Base-by-base conservation (phyloP, 371 early-diverging fungal genomes). In the Mucor plumbeus region DNA sequence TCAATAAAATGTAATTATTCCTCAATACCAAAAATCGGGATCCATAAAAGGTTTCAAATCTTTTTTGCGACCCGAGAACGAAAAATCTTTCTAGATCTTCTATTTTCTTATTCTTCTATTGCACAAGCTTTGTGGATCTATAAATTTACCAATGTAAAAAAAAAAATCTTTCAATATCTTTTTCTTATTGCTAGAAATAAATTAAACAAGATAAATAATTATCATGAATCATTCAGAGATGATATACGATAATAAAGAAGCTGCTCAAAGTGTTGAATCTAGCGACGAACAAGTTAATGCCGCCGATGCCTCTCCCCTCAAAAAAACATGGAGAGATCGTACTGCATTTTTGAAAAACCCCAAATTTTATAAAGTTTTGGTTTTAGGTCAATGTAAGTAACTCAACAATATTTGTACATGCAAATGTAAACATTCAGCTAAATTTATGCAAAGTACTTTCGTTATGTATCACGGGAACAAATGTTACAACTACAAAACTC, bases 391-490 rank as follows among this genome's bases (percentile, higher is more conserved):
- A 64, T 8, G 69, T 64, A 70, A 64, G 61, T 58, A 33, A 59
- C 26, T 26, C 26, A 10, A 1, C 40, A 40, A 33, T 44, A 38
- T 39, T 9, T 38, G 7, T 38, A 31, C 19, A 59, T 3, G 26
- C 3, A 26, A 26, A 26, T 14, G 7, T 39, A 40, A 61, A 9
- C 58, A 35, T 34, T 34, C n/a, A 31, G 33, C 34, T 47, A 7
- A 11, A 3, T 11, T 60, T 43, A 14, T 6, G 7, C 44, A 15
- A 17, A 59, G 67, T 91, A 1, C 69, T 91, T 31, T 84, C 92
- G 5, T 77, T 92, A 19, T 92, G 91, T 67, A 89, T 91, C 59
- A 89, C 91, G 2, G 80, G 85, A 10, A 91, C 90, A 26, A 87
- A 83, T 26, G 83, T 88, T 7, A 72, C 85, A 1, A 86, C 85